Percentiles rank a stretch among this genome's conserved stretches.
These are phyloP conservation scores for Penicillium sp. DNA, from an alignment of 2,329 filamentous ascomycete genomes.

Conservation along the genomic window DNA sequence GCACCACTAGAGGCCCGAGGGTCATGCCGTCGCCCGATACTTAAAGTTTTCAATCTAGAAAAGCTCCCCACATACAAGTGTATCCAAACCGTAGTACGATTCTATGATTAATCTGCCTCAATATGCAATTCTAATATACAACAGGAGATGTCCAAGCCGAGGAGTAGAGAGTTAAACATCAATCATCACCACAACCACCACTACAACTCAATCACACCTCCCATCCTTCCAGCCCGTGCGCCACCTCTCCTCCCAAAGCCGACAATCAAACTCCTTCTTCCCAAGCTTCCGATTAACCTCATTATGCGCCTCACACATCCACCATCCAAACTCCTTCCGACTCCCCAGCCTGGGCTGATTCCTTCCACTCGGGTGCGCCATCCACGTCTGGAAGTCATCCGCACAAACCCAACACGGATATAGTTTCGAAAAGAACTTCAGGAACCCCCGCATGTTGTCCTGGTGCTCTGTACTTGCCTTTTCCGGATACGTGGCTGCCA, in stretches of 20 bases:
- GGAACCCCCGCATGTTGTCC: constrained; percentile 70
- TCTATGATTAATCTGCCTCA: constrained; percentile 8
- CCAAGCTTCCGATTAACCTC: constrained; percentile 68
- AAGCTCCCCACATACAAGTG: background rate
- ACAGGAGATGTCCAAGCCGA: constrained; percentile 7
- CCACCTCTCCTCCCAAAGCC: constrained; percentile 90
- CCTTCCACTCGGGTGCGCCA: constrained; percentile 54
- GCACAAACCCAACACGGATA: constrained; percentile 97
- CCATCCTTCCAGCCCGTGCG: constrained; percentile 76
- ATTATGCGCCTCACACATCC: constrained; percentile 52
- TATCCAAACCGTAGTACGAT: background rate
- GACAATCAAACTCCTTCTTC: constrained; percentile 87
- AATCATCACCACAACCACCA: constrained; percentile 1
- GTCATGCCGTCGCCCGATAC: background rate
- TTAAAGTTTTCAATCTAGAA: background rate
- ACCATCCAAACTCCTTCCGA: constrained; percentile 47
- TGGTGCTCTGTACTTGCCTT: constrained; percentile 66
- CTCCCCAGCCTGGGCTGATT: constrained; percentile 61
- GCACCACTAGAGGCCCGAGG: background rate
- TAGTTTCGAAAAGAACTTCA: constrained; percentile 74
- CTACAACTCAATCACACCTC: constrained; percentile 53
- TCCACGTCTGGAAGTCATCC: constrained; percentile 81
- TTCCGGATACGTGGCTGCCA: constrained; percentile 80
- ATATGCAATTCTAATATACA: constrained; percentile 15
- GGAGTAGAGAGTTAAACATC: constrained; percentile 12